Conservation (phyloP, 2,329 filamentous ascomycete species). For the Colletotrichum graminicola region DNA sequence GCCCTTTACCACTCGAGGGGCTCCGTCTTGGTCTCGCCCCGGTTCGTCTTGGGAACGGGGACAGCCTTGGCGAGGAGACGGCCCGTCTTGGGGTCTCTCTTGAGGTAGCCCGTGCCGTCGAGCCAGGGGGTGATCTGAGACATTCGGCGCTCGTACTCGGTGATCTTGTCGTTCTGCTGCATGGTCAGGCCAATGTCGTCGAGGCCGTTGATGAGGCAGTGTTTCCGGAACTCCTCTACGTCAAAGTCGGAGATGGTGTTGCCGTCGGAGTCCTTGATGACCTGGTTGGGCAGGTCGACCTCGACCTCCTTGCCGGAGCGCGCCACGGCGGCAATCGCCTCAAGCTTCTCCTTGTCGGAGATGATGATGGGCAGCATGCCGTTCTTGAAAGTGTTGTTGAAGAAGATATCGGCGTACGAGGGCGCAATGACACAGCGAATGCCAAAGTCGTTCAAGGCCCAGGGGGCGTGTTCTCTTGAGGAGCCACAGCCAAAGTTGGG, state of each 20-base stretch:
- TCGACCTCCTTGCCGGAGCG: slow-evolving; percentile 85
- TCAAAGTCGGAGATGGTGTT: slow-evolving; percentile 83
- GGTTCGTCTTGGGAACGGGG: slow-evolving; percentile 88
- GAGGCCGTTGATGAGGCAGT: slow-evolving; percentile 92
- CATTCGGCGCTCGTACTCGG: slow-evolving; percentile 82
- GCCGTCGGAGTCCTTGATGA: slow-evolving; percentile 81
- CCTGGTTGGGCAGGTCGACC: slow-evolving; percentile 87
- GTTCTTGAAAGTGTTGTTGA: slow-evolving; percentile 99
- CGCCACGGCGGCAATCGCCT: slow-evolving; percentile 81
- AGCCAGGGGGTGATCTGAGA: slow-evolving; percentile 88
- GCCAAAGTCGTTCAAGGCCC: slow-evolving; percentile 96
- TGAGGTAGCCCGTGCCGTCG: slow-evolving; percentile 86
- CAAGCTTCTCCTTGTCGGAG: slow-evolving; percentile 73
- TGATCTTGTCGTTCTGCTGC: slow-evolving; percentile 91
- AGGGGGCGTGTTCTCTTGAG: slow-evolving; percentile 94
- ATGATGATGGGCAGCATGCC: slow-evolving; percentile 94
- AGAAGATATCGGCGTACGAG: slow-evolving; percentile 92
- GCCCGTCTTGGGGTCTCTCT: slow-evolving; percentile 66
- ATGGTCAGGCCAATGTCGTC: slow-evolving; percentile 97
- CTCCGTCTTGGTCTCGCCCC: slow-evolving; percentile 85
- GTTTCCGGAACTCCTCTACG: slow-evolving; percentile 92
- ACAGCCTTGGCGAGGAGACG: slow-evolving; percentile 69
- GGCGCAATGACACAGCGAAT: slow-evolving; percentile 95
- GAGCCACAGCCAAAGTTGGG: slow-evolving; percentile 96
- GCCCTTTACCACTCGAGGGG: slow-evolving; percentile 84